Base-by-base conservation (phyloP, 2,329 filamentous ascomycete species). In the Rhynchosporium secalis region DNA sequence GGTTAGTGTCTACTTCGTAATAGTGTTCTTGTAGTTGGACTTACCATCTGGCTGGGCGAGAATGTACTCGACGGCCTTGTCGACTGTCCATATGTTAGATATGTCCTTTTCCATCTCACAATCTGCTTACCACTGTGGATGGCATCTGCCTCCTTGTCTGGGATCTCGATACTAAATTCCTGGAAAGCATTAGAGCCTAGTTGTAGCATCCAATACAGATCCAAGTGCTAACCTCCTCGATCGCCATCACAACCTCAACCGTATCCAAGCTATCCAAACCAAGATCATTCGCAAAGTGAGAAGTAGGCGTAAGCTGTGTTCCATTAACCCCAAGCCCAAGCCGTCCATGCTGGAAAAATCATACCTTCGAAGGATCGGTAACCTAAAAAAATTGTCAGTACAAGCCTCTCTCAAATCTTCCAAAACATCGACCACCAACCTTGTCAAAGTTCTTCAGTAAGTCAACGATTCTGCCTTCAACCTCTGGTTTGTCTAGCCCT, bases 201-300 rank as follows among this genome's bases (percentile, higher is more conserved):
- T 54, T 40, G 28, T 58, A 38, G 31, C 60, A 38, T 57, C 33
- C 29, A 13, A 40, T n/a, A 10, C 45, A 20, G 5, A 10, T 29
- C 15, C 20, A 28, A 54, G 62, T 59, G 66, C 67, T 60, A 71
- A 92, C 90, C 88, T 99, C 95, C 86, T 99, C 95, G 80, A 99
- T 98, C 70, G 95, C 95, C 95, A 99, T 99, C 73, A 99, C 95
- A 70, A 99, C 95, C 84, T 99, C 95, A 68, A 99, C 95, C 68
- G 95, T 97, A 78, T 99, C 95, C 78, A 99, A 86, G 80, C 90
- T 96, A 83, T 99, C 95, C 74, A 99, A 83, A 69, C 93, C 95
- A 68, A 99, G 90, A 80, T 99, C 94, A 78, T 97, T 98, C 76
- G 92, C 85, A 81, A 99, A 99, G 85, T 98, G 93, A 63, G 94